A percentile compares a stretch with the other conserved stretches of the same genome.
phyloP scores from a whole-genome alignment of 1,139 yeast species.

The Geotrichum candidum region DNA sequence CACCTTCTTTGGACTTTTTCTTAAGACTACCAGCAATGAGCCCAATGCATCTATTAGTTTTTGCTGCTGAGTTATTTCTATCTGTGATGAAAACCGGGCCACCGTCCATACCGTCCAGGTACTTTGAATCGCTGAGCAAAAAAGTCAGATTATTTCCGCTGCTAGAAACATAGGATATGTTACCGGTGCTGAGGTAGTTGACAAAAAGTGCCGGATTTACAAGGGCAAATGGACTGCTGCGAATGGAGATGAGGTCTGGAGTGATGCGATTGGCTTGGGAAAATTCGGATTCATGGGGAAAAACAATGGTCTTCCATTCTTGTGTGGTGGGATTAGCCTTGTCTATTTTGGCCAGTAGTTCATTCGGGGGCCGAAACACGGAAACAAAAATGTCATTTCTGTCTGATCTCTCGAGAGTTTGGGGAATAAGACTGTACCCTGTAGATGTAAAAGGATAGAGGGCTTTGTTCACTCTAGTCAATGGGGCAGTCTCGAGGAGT shows the following conservation, averaged over 20 bases:
- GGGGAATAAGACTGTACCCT: slow-evolving; percentile 7
- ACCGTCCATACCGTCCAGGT: slow-evolving; percentile 62
- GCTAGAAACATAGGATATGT: slow-evolving; percentile 37
- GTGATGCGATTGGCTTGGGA: background rate
- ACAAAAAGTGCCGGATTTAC: slow-evolving; percentile 54
- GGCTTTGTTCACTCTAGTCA: background rate
- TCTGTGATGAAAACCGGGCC: slow-evolving; percentile 39
- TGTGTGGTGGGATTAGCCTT: background rate
- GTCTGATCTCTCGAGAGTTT: background rate
- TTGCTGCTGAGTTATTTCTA: background rate
- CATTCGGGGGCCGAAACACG: slow-evolving; percentile 5
- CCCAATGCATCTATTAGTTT: slow-evolving; percentile 37
- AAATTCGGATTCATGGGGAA: background rate
- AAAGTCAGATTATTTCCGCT: slow-evolving; percentile 22
- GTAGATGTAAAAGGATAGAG: slow-evolving; percentile 9
- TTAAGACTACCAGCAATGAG: slow-evolving; percentile 48
- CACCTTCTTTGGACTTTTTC: slow-evolving; percentile 58
- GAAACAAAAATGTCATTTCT: slow-evolving; percentile 5
- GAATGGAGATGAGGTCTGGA: slow-evolving; percentile 13
- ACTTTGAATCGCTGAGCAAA: slow-evolving; percentile 49
- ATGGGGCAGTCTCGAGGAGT: background rate
- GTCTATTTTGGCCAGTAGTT: background rate
- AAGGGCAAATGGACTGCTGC: slow-evolving; percentile 49
- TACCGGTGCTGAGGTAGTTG: slow-evolving; percentile 44
- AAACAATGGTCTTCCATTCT: slow-evolving; percentile 3